Evolutionary conservation across 192 early-diverging fungal genomes (phyloP).

Genomic region (Coemansia sp.): DNA sequence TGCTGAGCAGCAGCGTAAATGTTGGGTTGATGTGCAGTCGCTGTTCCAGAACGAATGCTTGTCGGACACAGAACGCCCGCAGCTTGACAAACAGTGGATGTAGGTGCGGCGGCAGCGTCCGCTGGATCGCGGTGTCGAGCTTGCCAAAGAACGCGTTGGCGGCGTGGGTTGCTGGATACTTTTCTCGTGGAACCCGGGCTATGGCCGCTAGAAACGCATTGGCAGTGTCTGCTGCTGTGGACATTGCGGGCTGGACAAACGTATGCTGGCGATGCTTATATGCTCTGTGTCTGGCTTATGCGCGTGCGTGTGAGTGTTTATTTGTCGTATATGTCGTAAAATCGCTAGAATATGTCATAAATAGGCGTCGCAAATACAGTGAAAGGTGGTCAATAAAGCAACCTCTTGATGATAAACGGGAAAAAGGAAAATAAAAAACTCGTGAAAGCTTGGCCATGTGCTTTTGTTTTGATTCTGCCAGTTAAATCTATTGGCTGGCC

Average conservation of each 20-base stretch:
- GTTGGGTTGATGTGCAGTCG: slow-evolving; percentile 47
- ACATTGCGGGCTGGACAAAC: background rate
- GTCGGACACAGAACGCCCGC: slow-evolving; percentile 31
- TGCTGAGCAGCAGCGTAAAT: slow-evolving; percentile 33
- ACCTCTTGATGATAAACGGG: slow-evolving; percentile 2
- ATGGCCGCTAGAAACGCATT: slow-evolving; percentile 35
- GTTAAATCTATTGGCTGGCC: too few relatives aligned
- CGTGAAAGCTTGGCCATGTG: background rate
- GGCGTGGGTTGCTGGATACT: slow-evolving; percentile 36
- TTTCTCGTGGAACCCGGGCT: slow-evolving; percentile 29
- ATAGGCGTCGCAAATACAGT: background rate
- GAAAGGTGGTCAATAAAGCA: background rate
- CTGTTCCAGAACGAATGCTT: slow-evolving; percentile 32
- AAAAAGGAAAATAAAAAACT: slow-evolving; percentile 5
- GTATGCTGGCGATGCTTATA: too few relatives aligned
- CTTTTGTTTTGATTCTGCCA: too few relatives aligned
- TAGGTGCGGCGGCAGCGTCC: slow-evolving; percentile 38
- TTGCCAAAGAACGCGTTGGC: slow-evolving; percentile 13
- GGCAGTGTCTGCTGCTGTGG: slow-evolving; percentile 26
- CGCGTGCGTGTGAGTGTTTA: background rate
- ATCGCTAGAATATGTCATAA: background rate
- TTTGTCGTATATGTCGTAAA: background rate
- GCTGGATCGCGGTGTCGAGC: slow-evolving; percentile 2
- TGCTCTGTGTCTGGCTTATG: background rate
- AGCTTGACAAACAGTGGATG: slow-evolving; percentile 33